These are phyloP conservation scores for Mycena latifolia DNA, from an alignment of 768 basidiomycete genomes.

Conservation along the genomic window DNA sequence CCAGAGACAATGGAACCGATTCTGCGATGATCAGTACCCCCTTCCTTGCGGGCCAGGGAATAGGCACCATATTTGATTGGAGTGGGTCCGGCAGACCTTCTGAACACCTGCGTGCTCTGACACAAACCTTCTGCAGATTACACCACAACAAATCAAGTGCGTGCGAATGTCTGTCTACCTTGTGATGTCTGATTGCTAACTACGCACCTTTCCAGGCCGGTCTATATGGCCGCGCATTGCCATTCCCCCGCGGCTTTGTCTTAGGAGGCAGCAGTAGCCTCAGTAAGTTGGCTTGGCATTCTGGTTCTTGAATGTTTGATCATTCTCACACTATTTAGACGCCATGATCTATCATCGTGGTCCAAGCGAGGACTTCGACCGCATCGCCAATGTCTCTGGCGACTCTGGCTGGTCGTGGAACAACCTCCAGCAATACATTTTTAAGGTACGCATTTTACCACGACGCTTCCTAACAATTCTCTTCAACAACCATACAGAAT, in stretches of 20 bases:
- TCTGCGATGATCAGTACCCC: constrained; percentile 9
- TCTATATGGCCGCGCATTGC: constrained; percentile 40
- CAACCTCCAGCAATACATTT: constrained; percentile 34
- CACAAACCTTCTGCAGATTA: constrained; percentile 30
- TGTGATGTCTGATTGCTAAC: no score
- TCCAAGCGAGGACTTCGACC: constrained; percentile 42
- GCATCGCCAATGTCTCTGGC: constrained; percentile 36
- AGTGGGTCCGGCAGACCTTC: constrained; percentile 9
- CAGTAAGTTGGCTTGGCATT: constrained; percentile 39
- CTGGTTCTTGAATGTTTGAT: no score
- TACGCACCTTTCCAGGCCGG: constrained; percentile 29
- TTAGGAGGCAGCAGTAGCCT: constrained; percentile 46
- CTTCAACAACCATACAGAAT: constrained; percentile 23
- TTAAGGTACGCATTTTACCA: constrained; percentile 21
- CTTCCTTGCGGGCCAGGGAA: constrained; percentile 10
- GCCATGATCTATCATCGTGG: constrained; percentile 42
- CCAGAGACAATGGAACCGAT: no score
- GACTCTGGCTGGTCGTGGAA: constrained; percentile 45
- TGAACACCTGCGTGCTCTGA: neutral
- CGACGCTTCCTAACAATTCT: neutral
- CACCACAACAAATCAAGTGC: constrained; percentile 35
- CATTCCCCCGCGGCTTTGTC: constrained; percentile 43
- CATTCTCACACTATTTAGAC: constrained; percentile 30
- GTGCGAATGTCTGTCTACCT: no score
- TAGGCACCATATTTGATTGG: constrained; percentile 38